Base-by-base conservation (phyloP, 345 rosid species). In the Pistacia integerrima region DNA sequence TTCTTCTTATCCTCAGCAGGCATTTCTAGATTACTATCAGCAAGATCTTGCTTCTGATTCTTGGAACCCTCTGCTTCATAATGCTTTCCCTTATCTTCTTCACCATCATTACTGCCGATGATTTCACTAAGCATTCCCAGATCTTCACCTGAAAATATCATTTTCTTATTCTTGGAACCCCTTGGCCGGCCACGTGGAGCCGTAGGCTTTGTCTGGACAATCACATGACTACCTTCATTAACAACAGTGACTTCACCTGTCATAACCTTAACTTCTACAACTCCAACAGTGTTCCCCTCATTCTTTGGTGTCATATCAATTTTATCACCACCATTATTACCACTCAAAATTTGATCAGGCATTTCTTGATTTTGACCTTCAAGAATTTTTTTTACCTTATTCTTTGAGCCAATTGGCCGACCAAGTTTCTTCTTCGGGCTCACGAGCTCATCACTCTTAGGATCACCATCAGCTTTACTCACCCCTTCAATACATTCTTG, bases 371-470 rank as follows among this genome's bases (percentile, higher is more conserved):
- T 65, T 35, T 67, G 65, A 18, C 49, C 79, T 13, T 35, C 63
- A 60, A 57, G 61, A 74, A 33, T 35, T 20, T 51, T 63, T 49
- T 17, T 30, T 64, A 51, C 16, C 67, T 54, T 69, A 46, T 28
- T 74, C 52, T 74, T 56, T 2, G 70, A 74, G 64, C 68, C 71
- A 33, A 48, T 76, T 8, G 65, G 83, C 67, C 74, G 69, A 52
- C 78, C 79, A 44, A 57, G 48, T 33, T 67, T 76, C 74, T 63
- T 54, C 66, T 48, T 51, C 1, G 49, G 59, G 36, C 57, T 61
- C 61, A 48, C 25, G 35, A 30, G 62, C 54, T 30, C 75, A 54
- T 64, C 25, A 8, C 58, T 52, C 61, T 18, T 33, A 41, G 14
- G 6, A 7, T 61, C 62, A 63, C 17, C 52, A 14, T 12, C 78